Evolutionary conservation across 2,329 filamentous ascomycete species (phyloP).

Genomic region (Epichloe bromicola): DNA sequence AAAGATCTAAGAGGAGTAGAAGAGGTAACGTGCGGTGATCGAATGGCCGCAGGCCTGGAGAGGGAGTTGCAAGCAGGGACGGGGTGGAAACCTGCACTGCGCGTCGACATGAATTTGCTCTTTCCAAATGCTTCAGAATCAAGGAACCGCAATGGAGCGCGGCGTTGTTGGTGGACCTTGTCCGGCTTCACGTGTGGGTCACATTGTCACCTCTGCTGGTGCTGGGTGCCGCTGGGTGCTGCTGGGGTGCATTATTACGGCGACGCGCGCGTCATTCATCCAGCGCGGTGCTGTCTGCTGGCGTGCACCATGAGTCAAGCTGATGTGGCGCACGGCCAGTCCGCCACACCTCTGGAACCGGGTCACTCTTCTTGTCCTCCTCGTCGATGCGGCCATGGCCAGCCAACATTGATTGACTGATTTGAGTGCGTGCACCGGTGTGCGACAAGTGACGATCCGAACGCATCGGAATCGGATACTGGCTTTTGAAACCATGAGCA

Average conservation of each 20-base stretch:
- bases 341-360: no score
- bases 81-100: conserved; percentile 2
- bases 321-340: no score
- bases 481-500: conserved; percentile 33
- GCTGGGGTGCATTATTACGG: no score
- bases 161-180: background rate
- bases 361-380: background rate
- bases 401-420: background rate
- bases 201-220: background rate
- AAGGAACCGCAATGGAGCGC: conserved; percentile 2
- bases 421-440: background rate
- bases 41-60: conserved; percentile 1
- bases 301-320: no score
- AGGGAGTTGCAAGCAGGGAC: conserved; percentile 1
- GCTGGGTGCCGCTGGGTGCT: no score
- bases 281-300: background rate
- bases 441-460: background rate
- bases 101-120: conserved; percentile 6
- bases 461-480: background rate
- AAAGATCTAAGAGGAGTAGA: background rate
- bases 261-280: no score
- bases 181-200: background rate
- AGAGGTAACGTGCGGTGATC: background rate
- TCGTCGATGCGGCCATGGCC: background rate
- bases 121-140: conserved; percentile 1